These are phyloP conservation scores for Handroanthus guayacan DNA, from an alignment of 257 asterid species.

Conservation along the genomic window DNA sequence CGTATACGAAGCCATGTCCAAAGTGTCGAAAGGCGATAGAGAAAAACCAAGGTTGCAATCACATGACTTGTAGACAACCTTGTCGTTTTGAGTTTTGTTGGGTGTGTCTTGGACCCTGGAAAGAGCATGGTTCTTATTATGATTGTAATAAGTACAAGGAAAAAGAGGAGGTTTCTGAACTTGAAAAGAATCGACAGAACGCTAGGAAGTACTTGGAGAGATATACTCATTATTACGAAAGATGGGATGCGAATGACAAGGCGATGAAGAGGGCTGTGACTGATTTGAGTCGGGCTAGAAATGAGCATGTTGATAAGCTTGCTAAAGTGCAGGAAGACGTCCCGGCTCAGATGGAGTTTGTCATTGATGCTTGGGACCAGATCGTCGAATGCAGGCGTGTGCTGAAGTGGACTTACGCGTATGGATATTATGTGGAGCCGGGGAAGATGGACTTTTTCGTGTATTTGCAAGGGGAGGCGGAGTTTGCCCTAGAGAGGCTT, in stretches of 20 bases:
- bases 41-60: constrained; percentile 48
- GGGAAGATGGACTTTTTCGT: constrained; percentile 37
- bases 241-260: constrained; percentile 41
- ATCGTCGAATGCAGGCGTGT: constrained; percentile 59
- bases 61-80: constrained; percentile 45
- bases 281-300: constrained; percentile 16
- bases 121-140: neutral
- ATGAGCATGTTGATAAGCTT: constrained; percentile 17
- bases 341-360: neutral
- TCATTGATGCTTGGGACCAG: constrained; percentile 55
- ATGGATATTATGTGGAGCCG: constrained; percentile 45
- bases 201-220: constrained; percentile 13
- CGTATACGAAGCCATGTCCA: constrained; percentile 53
- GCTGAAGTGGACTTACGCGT: constrained; percentile 55
- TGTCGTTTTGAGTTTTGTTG: constrained; percentile 48
- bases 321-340: neutral
- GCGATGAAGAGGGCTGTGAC: constrained; percentile 32
- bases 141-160: constrained; percentile 30
- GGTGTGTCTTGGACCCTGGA: constrained; percentile 35
- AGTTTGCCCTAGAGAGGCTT: constrained; percentile 51
- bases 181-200: neutral
- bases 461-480: constrained; percentile 54
- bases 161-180: neutral
- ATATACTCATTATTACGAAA: constrained; percentile 46
- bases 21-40: constrained; percentile 43